phyloP scores from a whole-genome alignment of 1,139 yeast species.

The Kluyveromyces marxianus region DNA sequence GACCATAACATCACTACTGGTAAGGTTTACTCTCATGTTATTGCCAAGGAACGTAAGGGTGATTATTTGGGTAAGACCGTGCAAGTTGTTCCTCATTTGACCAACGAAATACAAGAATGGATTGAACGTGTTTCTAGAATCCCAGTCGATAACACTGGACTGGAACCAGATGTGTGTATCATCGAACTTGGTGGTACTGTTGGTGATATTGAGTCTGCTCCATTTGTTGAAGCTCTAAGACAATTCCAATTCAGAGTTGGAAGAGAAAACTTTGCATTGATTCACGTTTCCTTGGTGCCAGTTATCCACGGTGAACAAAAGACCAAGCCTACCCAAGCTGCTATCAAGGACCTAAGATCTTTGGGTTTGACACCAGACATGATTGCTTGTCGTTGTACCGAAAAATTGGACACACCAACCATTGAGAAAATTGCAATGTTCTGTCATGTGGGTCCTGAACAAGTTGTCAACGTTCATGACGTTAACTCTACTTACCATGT shows the following conservation, averaged over 20 bases:
- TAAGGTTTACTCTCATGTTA: slow-evolving; percentile 88
- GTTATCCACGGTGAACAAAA: slow-evolving; percentile 98
- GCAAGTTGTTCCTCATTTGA: slow-evolving; percentile 96
- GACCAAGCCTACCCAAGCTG: slow-evolving; percentile 99
- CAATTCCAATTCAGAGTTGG: slow-evolving; percentile 98
- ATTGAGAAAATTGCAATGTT: slow-evolving; percentile 96
- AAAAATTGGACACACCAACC: slow-evolving; percentile 71
- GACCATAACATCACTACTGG: slow-evolving; percentile 98
- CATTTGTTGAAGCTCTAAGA: slow-evolving; percentile 96
- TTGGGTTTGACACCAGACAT: slow-evolving; percentile 92
- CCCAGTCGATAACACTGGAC: slow-evolving; percentile 89
- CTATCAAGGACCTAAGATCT: slow-evolving; percentile 91
- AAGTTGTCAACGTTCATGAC: slow-evolving; percentile 94
- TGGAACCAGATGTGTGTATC: slow-evolving; percentile 88
- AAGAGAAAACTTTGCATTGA: slow-evolving; percentile 83
- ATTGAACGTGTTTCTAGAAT: slow-evolving; percentile 84
- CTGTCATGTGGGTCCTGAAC: slow-evolving; percentile 97
- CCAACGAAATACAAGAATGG: slow-evolving; percentile 98
- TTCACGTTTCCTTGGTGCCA: slow-evolving; percentile 94
- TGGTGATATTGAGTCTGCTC: slow-evolving; percentile 98
- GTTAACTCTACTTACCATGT: slow-evolving; percentile 97
- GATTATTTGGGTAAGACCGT: slow-evolving; percentile 99
- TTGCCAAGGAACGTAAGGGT: slow-evolving; percentile 92
- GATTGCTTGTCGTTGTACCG: slow-evolving; percentile 96
- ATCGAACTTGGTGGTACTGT: slow-evolving; percentile 98